These are phyloP conservation scores for Penicillium sp. DNA, from an alignment of 2,329 filamentous ascomycete species.

Conservation along the genomic window DNA sequence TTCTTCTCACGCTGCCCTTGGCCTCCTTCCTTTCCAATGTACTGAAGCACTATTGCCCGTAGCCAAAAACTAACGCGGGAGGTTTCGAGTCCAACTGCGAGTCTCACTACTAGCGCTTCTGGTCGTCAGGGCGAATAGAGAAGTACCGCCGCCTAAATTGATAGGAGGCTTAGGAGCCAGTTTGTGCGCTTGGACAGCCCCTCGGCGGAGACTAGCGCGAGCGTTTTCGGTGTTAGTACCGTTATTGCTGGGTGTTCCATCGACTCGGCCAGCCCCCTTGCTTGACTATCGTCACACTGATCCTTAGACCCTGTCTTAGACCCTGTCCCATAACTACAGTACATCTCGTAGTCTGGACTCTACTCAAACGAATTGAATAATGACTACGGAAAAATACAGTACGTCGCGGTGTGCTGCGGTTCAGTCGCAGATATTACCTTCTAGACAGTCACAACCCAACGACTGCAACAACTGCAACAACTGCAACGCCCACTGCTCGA, in stretches of 20 bases:
- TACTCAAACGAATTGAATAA: background rate
- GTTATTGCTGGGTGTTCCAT: slow-evolving; percentile 10
- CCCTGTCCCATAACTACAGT: background rate
- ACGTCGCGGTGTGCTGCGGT: no score
- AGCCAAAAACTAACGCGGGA: background rate
- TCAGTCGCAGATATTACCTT: background rate
- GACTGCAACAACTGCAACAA: no score
- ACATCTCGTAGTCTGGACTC: background rate
- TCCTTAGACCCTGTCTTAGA: slow-evolving; percentile 21
- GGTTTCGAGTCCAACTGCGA: background rate
- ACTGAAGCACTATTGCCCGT: background rate
- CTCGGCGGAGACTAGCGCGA: background rate
- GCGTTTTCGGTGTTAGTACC: background rate
- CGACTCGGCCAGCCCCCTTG: slow-evolving; percentile 23
- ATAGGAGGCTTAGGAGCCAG: no score
- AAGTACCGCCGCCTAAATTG: background rate
- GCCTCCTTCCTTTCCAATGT: background rate
- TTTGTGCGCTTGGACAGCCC: background rate
- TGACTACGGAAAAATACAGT: background rate
- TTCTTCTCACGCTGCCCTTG: background rate
- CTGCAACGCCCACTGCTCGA: background rate
- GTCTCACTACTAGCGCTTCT: slow-evolving; percentile 13
- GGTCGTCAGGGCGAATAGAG: slow-evolving; percentile 1
- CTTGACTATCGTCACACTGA: slow-evolving; percentile 23
- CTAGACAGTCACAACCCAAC: background rate